Evolutionary conservation across 2,329 filamentous ascomycete species (phyloP), one percentile per base, ranked within the genome.

Genomic region (Aureobasidium sp.): DNA sequence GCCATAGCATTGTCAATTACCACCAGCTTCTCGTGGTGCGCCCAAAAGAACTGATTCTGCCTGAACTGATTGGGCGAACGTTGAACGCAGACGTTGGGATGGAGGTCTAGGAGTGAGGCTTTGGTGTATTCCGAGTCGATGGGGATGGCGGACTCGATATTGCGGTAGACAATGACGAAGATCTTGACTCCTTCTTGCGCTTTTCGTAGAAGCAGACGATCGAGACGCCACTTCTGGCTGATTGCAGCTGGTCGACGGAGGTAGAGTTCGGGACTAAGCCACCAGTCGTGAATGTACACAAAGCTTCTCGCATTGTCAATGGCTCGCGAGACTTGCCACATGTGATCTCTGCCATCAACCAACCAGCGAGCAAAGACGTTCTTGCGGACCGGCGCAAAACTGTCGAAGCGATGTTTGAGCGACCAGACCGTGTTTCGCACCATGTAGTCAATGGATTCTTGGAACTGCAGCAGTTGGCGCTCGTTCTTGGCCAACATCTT

Each of bases 231-330:
- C 75, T 97, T 97, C 73, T 97, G 93, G 71, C 92, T 97, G 75
- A 97, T 97, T 50, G 90, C 92, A 27, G 94, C 89, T 59, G 94
- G 94, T 63, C 94, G 84, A 64, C 94, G 85, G 86, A 97, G 87
- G 77, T 99, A 99, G 48, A 99, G 78, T 75, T 99, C 93, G 0
- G 94, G 94, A 68, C 90, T 97, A 44, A 99, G 78, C 94, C 94
- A 99, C 94, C 94, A 99, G 74, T 97, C 94, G 73, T 99, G 94
- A 65, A 99, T 97, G 75, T 97, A 97, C 68, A 99, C 93, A 65
- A 97, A 93, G 77, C 97, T 94, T 70, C 90, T 90, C 9, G 94
- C 94, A 86, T 97, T 96, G 72, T 91, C 94, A 70, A 99, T 95
- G 13, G 94, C 94, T 66, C 93, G 85, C 12, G 93, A 97, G 8